phyloP scores from a whole-genome alignment of 1,284 basidiomycete genomes.

The Ustilago loliicola region DNA sequence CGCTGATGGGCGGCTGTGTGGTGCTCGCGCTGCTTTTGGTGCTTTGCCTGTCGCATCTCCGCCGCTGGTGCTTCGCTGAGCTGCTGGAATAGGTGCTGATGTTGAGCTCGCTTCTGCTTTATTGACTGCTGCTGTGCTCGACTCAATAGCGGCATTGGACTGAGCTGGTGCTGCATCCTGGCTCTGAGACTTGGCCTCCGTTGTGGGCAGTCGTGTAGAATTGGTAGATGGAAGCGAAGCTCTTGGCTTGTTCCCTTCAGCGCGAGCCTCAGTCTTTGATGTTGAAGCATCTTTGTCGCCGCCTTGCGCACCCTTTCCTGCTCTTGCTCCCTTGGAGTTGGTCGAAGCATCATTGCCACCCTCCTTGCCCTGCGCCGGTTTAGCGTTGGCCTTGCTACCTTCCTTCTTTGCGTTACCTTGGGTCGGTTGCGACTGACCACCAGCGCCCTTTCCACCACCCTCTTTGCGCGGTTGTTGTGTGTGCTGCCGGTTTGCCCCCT shows the following conservation, averaged over 20 bases:
- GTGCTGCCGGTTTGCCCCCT: constrained; percentile 21
- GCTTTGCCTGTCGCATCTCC: background rate
- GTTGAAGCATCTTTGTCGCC: background rate
- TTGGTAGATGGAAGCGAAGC: background rate
- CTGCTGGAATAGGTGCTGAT: background rate
- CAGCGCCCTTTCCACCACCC: background rate
- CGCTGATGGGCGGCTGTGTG: background rate
- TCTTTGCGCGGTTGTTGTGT: constrained; percentile 25
- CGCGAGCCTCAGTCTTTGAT: background rate
- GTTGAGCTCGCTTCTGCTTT: background rate
- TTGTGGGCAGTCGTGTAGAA: background rate
- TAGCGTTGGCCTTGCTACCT: background rate
- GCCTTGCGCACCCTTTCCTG: background rate
- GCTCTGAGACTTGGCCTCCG: background rate
- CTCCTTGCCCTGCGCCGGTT: background rate
- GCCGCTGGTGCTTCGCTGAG: too few relatives aligned
- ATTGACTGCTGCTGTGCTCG: background rate
- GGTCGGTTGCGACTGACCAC: background rate
- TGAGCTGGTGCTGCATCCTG: background rate
- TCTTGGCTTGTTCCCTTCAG: background rate
- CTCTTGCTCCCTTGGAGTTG: too few relatives aligned
- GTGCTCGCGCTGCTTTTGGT: background rate
- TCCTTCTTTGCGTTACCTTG: constrained; percentile 18
- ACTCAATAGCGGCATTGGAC: background rate
- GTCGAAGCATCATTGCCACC: background rate